Base-by-base conservation (phyloP, 1,284 basidiomycete species). In the Tilletiopsis washingtonensis region DNA sequence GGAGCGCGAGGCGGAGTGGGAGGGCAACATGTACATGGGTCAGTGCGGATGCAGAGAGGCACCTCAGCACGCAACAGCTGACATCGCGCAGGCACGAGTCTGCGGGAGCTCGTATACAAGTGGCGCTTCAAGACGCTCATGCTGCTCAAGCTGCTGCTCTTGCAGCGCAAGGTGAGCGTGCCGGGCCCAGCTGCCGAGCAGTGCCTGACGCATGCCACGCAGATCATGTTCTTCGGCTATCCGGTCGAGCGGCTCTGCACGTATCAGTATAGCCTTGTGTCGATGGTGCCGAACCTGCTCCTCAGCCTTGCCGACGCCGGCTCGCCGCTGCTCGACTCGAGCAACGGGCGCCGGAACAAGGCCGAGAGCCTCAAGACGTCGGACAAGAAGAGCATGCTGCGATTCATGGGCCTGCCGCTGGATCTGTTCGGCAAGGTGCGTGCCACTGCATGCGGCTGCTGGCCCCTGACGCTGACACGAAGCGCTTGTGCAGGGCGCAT, bases 221-320 rank as follows among this genome's bases (percentile, higher is more conserved):
- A 91, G 88, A 85, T 97, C 56, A 88, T 98, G 84, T 91, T 98
- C 72, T 94, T 83, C 64, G 93, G 93, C 6, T 91, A 96, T 69
- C 93, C 93, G 0, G 93, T 98, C 0, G 94, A 99, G 74, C 83
- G 84, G 51, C 77, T 99, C 26, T 97, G 93, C 76, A 96, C 91
- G 23, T 94, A 90, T 67, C 94, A 99, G 74, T 99, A 99, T 74
- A 93, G 89, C 1, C 79, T 98, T 23, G 81, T 77, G 24, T 74
- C 74, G 1, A 64, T 77, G 12, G 61, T 75, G 56, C 73, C 51
- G 80, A 88, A 86, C 36, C 79, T 98, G 4, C 77, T 98, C 23
- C 86, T 94, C 73, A 83, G 83, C 6, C 77, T 98, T 36, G 84
- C 90, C 47, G 93, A 98, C 67, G 86, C 84, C 49, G 93, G 91